Base-by-base conservation (phyloP, 306 rosid species). In the Geum urbanum region DNA sequence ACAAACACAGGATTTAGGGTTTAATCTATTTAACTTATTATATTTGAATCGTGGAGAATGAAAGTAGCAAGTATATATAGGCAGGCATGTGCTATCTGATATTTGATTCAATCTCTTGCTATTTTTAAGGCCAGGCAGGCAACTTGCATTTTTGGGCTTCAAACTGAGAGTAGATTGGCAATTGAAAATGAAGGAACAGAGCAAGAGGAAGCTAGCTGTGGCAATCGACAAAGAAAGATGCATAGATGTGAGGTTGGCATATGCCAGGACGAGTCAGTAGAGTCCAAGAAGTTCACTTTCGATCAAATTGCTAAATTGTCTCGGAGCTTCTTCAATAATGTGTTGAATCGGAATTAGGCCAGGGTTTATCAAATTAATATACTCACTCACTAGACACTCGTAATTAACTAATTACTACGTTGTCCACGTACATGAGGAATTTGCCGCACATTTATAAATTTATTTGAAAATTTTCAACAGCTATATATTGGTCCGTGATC, bases 151-250 rank as follows among this genome's bases (percentile, higher is more conserved):
- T 4, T 22, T 32, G 3, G 39, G 4, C 19, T 5, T 58, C 0
- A 32, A 32, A 5, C 32, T 6, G 22, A 1, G 5, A 5, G 10
- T 12, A 18, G 2, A 24, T 52, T n/a, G 51, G 63, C 54, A 8
- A 63, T 24, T 1, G 75, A 70, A 63, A 63, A 67, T 41, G 75
- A 63, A 63, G 24, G 51, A 70, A 70, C 55, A 54, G 11, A 49
- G 70, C 40, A 78, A 78, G 22, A 63, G 76, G 72, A 78, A 68
- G 56, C 62, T 79, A 68, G 56, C 62, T 79, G 57, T 40, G 53
- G 71, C 79, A 84, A 75, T 41, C 68, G 96, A 89, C 96, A 89
- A 86, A 67, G 63, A 46, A 12, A 55, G 46, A 41, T 32, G 39
- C 27, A 15, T 81, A 8, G 79, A 52, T 49, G 70, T 75, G 78